Conservation (phyloP, 805 yeast species). For the Cyberlindnera japonica region DNA sequence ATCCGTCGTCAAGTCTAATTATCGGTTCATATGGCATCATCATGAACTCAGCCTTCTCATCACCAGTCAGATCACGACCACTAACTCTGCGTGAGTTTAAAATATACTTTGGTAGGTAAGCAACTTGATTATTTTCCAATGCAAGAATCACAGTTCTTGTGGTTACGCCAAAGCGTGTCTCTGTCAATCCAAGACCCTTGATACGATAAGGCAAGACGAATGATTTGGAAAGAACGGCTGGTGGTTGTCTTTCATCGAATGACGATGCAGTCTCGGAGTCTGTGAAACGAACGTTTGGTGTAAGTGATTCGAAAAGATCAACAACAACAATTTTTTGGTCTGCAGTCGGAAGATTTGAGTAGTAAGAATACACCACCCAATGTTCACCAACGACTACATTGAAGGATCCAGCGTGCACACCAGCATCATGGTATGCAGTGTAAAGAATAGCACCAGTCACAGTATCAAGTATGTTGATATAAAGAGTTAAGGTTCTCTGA, state of each 20-base stretch:
- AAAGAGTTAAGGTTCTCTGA: conserved; percentile 31
- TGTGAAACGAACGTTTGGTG: conserved; percentile 44
- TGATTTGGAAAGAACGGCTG: conserved; percentile 52
- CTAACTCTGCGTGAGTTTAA: conserved; percentile 68
- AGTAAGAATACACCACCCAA: conserved; percentile 72
- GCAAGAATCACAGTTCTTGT: conserved; percentile 59
- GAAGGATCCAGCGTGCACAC: conserved; percentile 32
- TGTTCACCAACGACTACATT: conserved; percentile 71
- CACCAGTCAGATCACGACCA: conserved; percentile 46
- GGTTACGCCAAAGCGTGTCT: conserved; percentile 64
- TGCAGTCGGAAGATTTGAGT: conserved; percentile 45
- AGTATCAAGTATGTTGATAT: conserved; percentile 57
- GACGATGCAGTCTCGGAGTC: conserved; percentile 28
- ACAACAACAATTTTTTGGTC: conserved; percentile 61
- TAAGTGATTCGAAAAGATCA: conserved; percentile 71
- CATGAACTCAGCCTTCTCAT: conserved; percentile 57
- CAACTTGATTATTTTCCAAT: conserved; percentile 57
- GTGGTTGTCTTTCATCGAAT: conserved; percentile 30
- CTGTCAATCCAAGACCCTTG: conserved; percentile 46
- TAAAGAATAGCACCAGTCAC: conserved; percentile 61
- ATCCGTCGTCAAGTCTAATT: conserved; percentile 45
- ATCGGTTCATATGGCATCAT: conserved; percentile 63
- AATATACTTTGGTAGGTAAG: conserved; percentile 65
- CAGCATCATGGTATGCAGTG: conserved; percentile 29
- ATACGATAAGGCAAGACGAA: conserved; percentile 63